Evolutionary conservation across 1,284 basidiomycete species (phyloP), one percentile per base, ranked within the genome.

Genomic region (Cutaneotrichosporon cavernicola): DNA sequence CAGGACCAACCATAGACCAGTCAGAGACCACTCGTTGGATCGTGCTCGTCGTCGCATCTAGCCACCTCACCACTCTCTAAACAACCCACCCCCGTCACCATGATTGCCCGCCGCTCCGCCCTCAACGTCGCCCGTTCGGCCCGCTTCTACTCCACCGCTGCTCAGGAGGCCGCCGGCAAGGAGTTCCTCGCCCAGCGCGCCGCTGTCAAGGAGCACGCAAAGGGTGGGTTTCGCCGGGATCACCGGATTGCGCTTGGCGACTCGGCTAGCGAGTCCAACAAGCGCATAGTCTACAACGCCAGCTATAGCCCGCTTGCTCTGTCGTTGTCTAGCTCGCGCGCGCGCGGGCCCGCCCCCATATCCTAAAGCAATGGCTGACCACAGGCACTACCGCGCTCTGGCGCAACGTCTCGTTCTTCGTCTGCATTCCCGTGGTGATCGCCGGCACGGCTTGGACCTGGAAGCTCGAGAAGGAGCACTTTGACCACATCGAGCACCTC

Each of bases 361-460:
- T 49, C 9, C 47, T 21, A 8, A 49, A 6, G 11, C 14, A 2
- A 36, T 36, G 40, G 30, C 60, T 61, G 40, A 61, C 60, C 6
- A 51, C 40, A 61, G 60, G 51, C 40, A 77, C 77, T 70, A 77
- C 77, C 68, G 73, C 73, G 58, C 70, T 79, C 53, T 78, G 77
- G 77, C 67, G 72, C 59, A 75, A 75, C 65, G 73, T 78, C 73
- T 71, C 70, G 67, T 76, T 74, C 70, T 80, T 72, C 72, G 73
- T 78, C 65, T 77, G 76, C 65, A 67, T 77, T 58, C 78, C 78
- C 64, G 76, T 70, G 60, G 65, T 70, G 63, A 60, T 76, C 51
- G 70, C 71, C 57, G 72, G 72, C 64, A 67, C 68, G 18, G 43
- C 69, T 50, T 80, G 76, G 75, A 73, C 72, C 56, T 80, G 70